phyloP scores from a whole-genome alignment of 306 rosid species.

The Prunus persica region DNA sequence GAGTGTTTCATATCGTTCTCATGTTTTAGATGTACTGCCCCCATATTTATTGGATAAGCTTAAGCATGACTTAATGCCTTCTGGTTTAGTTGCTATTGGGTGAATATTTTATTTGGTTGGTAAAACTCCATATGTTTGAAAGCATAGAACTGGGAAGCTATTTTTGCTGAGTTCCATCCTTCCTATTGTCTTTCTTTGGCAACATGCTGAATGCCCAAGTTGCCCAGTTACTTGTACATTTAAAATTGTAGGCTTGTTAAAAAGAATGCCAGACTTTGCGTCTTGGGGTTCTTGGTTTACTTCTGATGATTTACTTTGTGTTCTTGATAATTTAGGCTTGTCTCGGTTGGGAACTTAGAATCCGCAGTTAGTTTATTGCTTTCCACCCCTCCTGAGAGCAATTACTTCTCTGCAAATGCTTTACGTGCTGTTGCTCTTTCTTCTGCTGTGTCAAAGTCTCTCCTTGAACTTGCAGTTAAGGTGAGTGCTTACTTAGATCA shows the following conservation, averaged over 20 bases:
- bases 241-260: not conserved
- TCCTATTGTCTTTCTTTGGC: not conserved
- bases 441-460: conserved; percentile 90
- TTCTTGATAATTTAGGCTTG: conserved; percentile 56
- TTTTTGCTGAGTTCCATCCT: not conserved
- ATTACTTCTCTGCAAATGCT: conserved; percentile 83
- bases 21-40: conserved; percentile 15
- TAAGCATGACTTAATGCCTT: not conserved
- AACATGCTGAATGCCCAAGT: not conserved
- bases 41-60: conserved; percentile 1
- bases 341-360: conserved; percentile 88
- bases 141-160: not conserved
- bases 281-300: not conserved
- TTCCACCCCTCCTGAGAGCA: conserved; percentile 97
- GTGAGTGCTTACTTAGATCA: conserved; percentile 46
- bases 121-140: not conserved
- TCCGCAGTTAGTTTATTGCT: conserved; percentile 91
- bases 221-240: not conserved
- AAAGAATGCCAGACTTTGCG: conserved; percentile 1
- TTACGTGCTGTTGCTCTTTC: conserved; percentile 97
- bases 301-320: conserved; percentile 17
- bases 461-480: conserved; percentile 96
- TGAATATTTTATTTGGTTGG: conserved; percentile 1
- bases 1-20: conserved; percentile 30
- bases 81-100: not conserved